phyloP scores from a whole-genome alignment of 495 filamentous ascomycete genomes.

The Hypoxylon fragiforme region DNA sequence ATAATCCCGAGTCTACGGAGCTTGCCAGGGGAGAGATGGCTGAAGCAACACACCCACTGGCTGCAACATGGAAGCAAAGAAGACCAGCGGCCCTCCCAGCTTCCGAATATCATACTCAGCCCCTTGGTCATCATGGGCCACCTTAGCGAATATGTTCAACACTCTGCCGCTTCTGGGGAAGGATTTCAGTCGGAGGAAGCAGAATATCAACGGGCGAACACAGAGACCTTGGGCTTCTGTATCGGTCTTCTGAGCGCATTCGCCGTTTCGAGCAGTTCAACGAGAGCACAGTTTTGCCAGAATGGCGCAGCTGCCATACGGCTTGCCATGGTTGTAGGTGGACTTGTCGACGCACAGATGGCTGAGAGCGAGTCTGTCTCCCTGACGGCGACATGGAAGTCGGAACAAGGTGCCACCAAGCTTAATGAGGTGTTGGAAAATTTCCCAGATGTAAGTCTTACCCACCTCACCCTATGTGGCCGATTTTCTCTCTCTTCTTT shows the following conservation, averaged over 20 bases:
- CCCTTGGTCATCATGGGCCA: constrained; percentile 46
- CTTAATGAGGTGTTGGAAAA: constrained; percentile 27
- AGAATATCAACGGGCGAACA: not conserved
- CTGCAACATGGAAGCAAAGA: not conserved
- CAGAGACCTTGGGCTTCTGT: constrained; percentile 48
- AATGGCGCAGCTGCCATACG: constrained; percentile 47
- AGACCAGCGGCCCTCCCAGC: not conserved
- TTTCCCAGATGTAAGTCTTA: constrained; percentile 28
- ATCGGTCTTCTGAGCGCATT: constrained; percentile 47
- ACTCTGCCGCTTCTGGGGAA: not conserved
- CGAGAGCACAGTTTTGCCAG: constrained; percentile 26
- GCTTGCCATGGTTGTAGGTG: constrained; percentile 44
- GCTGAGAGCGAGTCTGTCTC: constrained; percentile 19
- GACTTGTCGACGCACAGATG: constrained; percentile 28
- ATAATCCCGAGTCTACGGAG: not conserved
- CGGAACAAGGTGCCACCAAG: constrained; percentile 14
- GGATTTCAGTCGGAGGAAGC: not conserved
- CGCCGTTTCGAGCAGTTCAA: constrained; percentile 36
- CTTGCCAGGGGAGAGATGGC: not conserved
- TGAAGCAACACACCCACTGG: not conserved
- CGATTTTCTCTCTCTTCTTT: too few species aligned
- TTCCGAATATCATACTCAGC: constrained; percentile 41
- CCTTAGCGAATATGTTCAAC: constrained; percentile 39
- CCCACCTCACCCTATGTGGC: constrained; percentile 16
- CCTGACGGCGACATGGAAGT: constrained; percentile 35